Conservation (phyloP, 164 flowering plant species). For the Tetracentron sinense region DNA sequence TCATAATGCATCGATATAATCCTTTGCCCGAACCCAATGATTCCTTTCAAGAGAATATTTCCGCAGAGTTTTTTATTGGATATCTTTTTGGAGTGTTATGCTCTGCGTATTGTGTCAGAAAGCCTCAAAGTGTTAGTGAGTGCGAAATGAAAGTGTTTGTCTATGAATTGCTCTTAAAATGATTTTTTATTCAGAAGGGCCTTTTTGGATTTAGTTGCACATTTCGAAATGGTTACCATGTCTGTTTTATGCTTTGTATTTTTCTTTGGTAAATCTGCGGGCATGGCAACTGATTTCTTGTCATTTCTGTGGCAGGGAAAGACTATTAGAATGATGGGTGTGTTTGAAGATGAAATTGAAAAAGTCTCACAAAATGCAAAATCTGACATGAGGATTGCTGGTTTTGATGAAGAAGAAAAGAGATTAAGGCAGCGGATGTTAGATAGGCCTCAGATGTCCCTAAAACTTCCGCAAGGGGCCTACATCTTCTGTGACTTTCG, state of each 20-base stretch:
- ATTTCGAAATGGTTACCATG: too few relatives aligned
- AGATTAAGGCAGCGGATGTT: slow-evolving; percentile 50
- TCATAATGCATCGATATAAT: too few relatives aligned
- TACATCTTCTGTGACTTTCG: slow-evolving; percentile 86
- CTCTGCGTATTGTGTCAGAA: too few relatives aligned
- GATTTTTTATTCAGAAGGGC: too few relatives aligned
- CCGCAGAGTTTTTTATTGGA: too few relatives aligned
- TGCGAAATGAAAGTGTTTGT: too few relatives aligned
- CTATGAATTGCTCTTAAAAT: too few relatives aligned
- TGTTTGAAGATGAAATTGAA: slow-evolving; percentile 66
- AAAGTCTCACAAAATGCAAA: slow-evolving; percentile 52
- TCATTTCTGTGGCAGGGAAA: slow-evolving; percentile 52
- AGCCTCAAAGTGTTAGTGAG: too few relatives aligned
- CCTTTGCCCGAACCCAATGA: too few relatives aligned
- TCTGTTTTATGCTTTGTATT: not conserved
- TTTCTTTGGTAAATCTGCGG: not conserved
- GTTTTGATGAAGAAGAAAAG: slow-evolving; percentile 91
- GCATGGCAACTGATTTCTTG: not conserved
- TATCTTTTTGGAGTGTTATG: too few relatives aligned
- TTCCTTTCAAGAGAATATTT: too few relatives aligned
- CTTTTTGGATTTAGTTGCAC: too few relatives aligned
- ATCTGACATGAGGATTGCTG: slow-evolving; percentile 67
- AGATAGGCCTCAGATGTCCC: slow-evolving; percentile 21
- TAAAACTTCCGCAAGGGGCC: slow-evolving; percentile 75
- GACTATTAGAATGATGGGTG: slow-evolving; percentile 92